phyloP scores from a whole-genome alignment of 1,139 yeast species.

The Yamadazyma songkhlaensis region DNA sequence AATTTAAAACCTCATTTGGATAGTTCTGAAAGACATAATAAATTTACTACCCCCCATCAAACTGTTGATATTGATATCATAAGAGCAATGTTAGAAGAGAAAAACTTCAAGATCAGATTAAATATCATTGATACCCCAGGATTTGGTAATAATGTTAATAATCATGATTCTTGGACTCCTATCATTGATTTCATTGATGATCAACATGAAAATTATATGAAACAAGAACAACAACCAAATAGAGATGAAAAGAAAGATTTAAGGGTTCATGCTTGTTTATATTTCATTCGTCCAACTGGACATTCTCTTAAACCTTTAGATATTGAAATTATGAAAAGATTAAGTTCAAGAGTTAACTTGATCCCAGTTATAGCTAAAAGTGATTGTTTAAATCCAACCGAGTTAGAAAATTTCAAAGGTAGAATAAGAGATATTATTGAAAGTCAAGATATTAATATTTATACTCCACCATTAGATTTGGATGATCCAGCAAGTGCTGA shows the following conservation, averaged over 20 bases:
- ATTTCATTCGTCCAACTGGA: conserved; percentile 95
- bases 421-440: conserved; percentile 89
- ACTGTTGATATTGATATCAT: conserved; percentile 90
- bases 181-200: conserved; percentile 93
- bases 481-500: conserved; percentile 76
- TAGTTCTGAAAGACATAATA: conserved; percentile 63
- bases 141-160: conserved; percentile 94
- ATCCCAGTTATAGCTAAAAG: conserved; percentile 95
- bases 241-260: conserved; percentile 71
- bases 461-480: conserved; percentile 79
- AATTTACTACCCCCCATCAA: conserved; percentile 62
- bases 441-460: conserved; percentile 87
- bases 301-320: conserved; percentile 93
- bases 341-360: conserved; percentile 85
- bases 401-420: conserved; percentile 76
- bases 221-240: conserved; percentile 93
- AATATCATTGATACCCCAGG: conserved; percentile 97
- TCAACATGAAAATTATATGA: conserved; percentile 92
- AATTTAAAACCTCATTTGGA: conserved; percentile 63
- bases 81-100: conserved; percentile 90
- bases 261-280: conserved; percentile 93
- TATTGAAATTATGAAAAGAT: conserved; percentile 86
- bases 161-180: conserved; percentile 90
- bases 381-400: conserved; percentile 84
- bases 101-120: conserved; percentile 79